phyloP scores from a whole-genome alignment of 1,284 basidiomycete genomes.

The Pseudozyma sp. region DNA sequence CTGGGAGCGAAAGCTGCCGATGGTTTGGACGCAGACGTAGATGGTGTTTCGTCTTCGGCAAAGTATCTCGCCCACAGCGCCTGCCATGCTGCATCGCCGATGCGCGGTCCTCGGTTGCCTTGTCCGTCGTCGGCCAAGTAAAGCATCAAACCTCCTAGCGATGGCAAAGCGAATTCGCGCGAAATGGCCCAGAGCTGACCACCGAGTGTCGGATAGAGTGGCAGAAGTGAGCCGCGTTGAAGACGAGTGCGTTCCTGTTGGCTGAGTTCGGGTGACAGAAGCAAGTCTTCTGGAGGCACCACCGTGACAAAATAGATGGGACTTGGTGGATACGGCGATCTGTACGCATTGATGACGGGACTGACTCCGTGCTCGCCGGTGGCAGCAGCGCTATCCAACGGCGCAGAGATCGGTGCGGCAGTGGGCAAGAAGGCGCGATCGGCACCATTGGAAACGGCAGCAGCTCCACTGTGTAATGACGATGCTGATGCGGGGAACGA shows the following conservation, averaged over 20 bases:
- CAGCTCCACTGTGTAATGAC: background rate
- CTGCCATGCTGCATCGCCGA: conserved; percentile 64
- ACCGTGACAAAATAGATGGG: conserved; percentile 56
- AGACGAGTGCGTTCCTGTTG: conserved; percentile 24
- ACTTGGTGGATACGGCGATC: conserved; percentile 41
- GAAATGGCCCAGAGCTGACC: conserved; percentile 67
- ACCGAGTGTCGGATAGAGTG: conserved; percentile 64
- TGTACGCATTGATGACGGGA: conserved; percentile 31
- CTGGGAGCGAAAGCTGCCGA: conserved; percentile 14
- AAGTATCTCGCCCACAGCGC: conserved; percentile 64
- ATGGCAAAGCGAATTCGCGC: conserved; percentile 64
- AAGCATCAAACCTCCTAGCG: conserved; percentile 62
- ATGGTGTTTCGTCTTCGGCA: conserved; percentile 33
- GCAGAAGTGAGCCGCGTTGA: conserved; percentile 62
- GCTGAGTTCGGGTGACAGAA: conserved; percentile 20
- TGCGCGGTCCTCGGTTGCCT: conserved; percentile 62
- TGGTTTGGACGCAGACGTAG: conserved; percentile 16
- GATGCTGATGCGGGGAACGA: background rate
- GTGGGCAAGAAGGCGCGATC: background rate
- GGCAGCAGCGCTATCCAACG: conserved; percentile 2
- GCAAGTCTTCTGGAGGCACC: conserved; percentile 48
- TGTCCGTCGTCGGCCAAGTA: conserved; percentile 63
- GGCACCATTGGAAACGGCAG: conserved; percentile 3
- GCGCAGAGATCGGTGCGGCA: background rate
- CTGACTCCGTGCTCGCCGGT: conserved; percentile 40